Conservation (phyloP, 192 early-diverging fungal species). For the Linnemannia schmuckeri region DNA sequence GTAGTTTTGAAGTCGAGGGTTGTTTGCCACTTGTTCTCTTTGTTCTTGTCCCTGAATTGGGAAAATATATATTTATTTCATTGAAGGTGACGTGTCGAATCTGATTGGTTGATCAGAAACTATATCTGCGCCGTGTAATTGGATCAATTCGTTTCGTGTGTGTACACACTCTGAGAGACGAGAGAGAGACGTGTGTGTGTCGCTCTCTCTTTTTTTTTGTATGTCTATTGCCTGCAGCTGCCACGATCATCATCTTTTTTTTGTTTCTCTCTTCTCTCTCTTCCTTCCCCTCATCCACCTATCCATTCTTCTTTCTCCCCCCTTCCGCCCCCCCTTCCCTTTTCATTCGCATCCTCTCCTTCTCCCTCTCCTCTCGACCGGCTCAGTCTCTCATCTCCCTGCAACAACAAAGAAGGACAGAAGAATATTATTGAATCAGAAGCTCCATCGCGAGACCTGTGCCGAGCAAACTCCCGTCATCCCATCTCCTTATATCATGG, state of each 20-base stretch:
- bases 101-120: slow-evolving; percentile 6
- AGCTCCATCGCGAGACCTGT: background rate
- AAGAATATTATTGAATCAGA: background rate
- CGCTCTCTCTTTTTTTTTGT: background rate
- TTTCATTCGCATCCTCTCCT: background rate
- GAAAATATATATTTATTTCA: too few relatives aligned
- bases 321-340: background rate
- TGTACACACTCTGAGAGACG: background rate
- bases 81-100: slow-evolving; percentile 10
- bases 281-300: background rate
- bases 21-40: background rate
- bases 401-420: background rate
- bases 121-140: too few relatives aligned
- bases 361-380: background rate
- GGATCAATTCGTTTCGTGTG: too few relatives aligned
- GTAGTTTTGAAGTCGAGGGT: too few relatives aligned
- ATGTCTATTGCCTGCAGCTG: background rate
- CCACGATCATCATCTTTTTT: slow-evolving; percentile 5
- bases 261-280: background rate
- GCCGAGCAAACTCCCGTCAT: background rate
- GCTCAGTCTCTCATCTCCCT: background rate
- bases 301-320: slow-evolving; percentile 1
- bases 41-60: too few relatives aligned
- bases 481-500: background rate
- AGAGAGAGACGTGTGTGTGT: background rate